Base-by-base conservation (phyloP, 768 basidiomycete species). In the Mycena kentingensis region DNA sequence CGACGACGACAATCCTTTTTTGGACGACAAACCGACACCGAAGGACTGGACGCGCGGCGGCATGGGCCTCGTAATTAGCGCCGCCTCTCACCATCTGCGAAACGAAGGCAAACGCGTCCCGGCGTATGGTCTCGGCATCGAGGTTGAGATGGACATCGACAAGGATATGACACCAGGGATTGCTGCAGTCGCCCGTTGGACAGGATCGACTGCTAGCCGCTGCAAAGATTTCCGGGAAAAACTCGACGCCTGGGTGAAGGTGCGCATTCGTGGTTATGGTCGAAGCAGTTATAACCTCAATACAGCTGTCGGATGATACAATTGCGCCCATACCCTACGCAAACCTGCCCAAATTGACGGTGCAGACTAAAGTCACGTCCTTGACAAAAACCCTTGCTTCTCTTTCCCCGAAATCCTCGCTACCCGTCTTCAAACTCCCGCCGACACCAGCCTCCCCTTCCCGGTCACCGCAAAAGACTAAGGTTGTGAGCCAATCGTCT, bases 141-240 rank as follows among this genome's bases (percentile, higher is more conserved):
- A 93, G 69, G 89, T 92, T 22, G 88, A 92, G 60, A 86, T 90
- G 74, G 83, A 91, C 61, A 80, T 90, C 49, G 88, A 90, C 69
- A 88, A 88, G 70, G 83, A 80, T 60, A 84, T 88, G 85, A 74
- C 74, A 19, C 83, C 80, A 38, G 89, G 90, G n/a, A 92, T 93
- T 87, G 88, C 89, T 31, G 88, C 90, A 25, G 88, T 93, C 37
- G 90, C 91, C 46, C 81, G 89, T 50, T 93, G 91, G 91, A 91
- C 91, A 3, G 81, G 87, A 25, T 82, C 76, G 37, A 71, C 79
- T 31, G 87, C 89, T 49, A 70, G 70, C 28, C 81, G 91, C 48
- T 80, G 83, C 49, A 70, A 74, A 48, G 72, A 80, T 47, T 77
- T 92, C 57, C 73, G 73, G 22, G 55, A 65, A 16, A 93, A 89